Conservation (phyloP, 139 green algal genomes). For the Penium margaritaceum region DNA sequence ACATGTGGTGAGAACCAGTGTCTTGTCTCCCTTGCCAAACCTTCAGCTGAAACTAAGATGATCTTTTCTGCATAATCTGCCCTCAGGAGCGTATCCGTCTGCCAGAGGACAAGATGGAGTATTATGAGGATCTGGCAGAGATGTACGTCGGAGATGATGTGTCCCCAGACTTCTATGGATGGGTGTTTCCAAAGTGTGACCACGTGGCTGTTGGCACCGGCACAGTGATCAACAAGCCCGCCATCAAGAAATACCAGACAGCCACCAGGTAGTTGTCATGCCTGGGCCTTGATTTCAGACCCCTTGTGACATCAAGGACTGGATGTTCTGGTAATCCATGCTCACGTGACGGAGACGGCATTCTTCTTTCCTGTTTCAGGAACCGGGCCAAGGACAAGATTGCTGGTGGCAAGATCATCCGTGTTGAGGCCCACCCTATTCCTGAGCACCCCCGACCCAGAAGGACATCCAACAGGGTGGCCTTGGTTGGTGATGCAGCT, state of each 20-base stretch:
- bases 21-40: background rate
- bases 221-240: conserved; percentile 98
- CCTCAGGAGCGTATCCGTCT: conserved; percentile 89
- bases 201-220: conserved; percentile 97
- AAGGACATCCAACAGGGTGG: conserved; percentile 70
- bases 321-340: background rate
- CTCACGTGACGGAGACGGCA: conserved; percentile 72
- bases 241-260: conserved; percentile 98
- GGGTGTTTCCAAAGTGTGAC: conserved; percentile 99
- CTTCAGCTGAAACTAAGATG: background rate
- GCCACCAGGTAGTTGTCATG: conserved; percentile 37
- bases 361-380: conserved; percentile 51
- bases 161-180: conserved; percentile 95
- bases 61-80: background rate
- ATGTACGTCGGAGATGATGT: conserved; percentile 99
- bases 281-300: too few relatives aligned
- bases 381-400: conserved; percentile 78
- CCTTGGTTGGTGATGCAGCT: conserved; percentile 90
- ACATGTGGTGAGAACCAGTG: background rate
- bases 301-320: background rate
- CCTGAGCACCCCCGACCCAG: conserved; percentile 87
- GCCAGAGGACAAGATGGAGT: conserved; percentile 97
- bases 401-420: conserved; percentile 88
- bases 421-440: conserved; percentile 95
- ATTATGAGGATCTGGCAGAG: conserved; percentile 98